These are phyloP conservation scores for Alternaria metachromatica DNA, from an alignment of 2,329 filamentous ascomycete species.

Conservation along the genomic window DNA sequence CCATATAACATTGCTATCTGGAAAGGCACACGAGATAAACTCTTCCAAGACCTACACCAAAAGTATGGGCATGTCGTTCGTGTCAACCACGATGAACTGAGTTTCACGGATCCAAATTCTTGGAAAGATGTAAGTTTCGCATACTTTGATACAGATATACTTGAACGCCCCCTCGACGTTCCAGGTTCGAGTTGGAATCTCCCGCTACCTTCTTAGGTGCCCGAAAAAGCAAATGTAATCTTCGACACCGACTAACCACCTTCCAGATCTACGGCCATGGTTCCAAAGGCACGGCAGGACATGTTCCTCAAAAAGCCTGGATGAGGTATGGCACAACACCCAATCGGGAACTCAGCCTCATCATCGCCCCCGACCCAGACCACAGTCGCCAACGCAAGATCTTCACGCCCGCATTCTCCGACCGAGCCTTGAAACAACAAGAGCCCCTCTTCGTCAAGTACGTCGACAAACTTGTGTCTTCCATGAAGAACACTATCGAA, in stretches of 20 bases:
- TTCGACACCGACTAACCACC: background rate
- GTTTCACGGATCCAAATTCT: constrained; percentile 46
- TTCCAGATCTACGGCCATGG: constrained; percentile 35
- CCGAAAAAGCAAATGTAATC: background rate
- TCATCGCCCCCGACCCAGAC: constrained; percentile 40
- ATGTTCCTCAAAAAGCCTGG: constrained; percentile 30
- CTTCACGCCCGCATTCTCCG: constrained; percentile 52
- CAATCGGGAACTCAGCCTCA: constrained; percentile 39
- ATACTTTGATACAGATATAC: background rate
- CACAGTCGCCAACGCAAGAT: constrained; percentile 50
- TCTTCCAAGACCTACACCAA: constrained; percentile 42
- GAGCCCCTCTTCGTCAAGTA: constrained; percentile 52
- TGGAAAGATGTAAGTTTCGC: constrained; percentile 36
- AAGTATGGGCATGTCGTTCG: constrained; percentile 53
- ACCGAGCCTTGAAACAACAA: constrained; percentile 51
- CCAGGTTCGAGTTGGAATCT: background rate
- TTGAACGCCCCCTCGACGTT: background rate
- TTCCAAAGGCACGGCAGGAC: constrained; percentile 24
- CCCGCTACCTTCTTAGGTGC: background rate
- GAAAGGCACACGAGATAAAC: constrained; percentile 29
- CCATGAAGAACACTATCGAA: constrained; percentile 41
- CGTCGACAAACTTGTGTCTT: constrained; percentile 49
- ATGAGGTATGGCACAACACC: constrained; percentile 28
- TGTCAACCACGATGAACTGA: constrained; percentile 50
- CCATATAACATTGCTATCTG: constrained; percentile 36